phyloP scores from a whole-genome alignment of 2,329 filamentous ascomycete species.

The Plectosphaerella plurivora region DNA sequence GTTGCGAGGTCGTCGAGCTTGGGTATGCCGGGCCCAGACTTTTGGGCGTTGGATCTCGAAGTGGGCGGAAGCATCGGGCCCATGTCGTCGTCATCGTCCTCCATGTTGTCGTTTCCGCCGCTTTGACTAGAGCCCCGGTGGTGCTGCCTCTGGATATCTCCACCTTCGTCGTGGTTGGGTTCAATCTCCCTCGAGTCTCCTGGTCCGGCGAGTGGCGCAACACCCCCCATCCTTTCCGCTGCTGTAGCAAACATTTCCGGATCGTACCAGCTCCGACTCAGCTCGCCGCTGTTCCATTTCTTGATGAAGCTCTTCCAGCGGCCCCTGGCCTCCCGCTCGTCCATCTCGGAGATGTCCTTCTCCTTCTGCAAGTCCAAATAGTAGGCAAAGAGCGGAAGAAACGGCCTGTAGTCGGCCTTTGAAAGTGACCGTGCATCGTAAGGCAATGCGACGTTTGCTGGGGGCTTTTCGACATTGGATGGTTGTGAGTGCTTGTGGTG shows the following conservation, averaged over 20 bases:
- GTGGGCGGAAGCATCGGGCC: constrained; percentile 36
- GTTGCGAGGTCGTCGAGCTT: constrained; percentile 69
- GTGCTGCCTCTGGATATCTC: constrained; percentile 12
- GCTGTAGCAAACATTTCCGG: constrained; percentile 57
- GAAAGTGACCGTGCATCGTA: constrained; percentile 61
- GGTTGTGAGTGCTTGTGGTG: constrained; percentile 8
- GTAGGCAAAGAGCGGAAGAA: constrained; percentile 70
- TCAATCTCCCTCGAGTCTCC: neutral
- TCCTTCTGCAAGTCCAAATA: constrained; percentile 89
- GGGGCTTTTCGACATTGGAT: neutral
- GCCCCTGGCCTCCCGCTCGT: constrained; percentile 71
- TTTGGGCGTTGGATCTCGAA: constrained; percentile 16
- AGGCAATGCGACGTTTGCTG: constrained; percentile 45
- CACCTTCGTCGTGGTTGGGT: constrained; percentile 7
- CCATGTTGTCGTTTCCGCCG: constrained; percentile 29
- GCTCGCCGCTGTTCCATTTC: constrained; percentile 87
- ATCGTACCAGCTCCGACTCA: constrained; percentile 92
- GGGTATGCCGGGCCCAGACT: constrained; percentile 60
- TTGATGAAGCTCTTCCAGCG: constrained; percentile 90
- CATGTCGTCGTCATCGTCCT: constrained; percentile 59
- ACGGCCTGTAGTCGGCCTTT: constrained; percentile 63
- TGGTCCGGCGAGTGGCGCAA: neutral
- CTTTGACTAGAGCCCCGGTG: constrained; percentile 9
- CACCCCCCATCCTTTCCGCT: constrained; percentile 18
- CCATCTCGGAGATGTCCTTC: constrained; percentile 62